phyloP scores from a whole-genome alignment of 805 yeast genomes.

The Zygoascus flipseniorum region DNA sequence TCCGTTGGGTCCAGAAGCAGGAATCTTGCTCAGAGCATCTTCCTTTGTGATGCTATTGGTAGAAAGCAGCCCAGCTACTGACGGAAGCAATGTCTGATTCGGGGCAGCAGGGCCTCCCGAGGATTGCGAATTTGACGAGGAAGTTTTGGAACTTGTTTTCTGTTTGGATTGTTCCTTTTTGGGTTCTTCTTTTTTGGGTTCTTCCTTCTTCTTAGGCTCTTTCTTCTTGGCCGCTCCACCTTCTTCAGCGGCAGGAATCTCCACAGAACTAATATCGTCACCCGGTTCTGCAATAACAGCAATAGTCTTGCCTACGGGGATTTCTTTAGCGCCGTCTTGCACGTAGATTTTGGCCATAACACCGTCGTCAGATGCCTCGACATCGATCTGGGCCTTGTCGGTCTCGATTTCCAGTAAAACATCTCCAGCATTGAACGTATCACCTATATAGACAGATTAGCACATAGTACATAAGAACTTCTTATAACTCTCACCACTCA shows the following conservation, averaged over 20 bases:
- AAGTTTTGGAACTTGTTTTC: not conserved
- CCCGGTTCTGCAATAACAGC: slow-evolving; percentile 83
- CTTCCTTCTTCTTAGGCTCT: slow-evolving; percentile 6
- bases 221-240: slow-evolving; percentile 18
- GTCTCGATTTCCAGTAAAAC: slow-evolving; percentile 95
- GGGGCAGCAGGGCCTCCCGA: slow-evolving; percentile 45
- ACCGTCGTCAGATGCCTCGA: slow-evolving; percentile 94
- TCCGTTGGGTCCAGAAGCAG: slow-evolving; percentile 86
- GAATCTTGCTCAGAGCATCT: slow-evolving; percentile 63
- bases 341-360: slow-evolving; percentile 63
- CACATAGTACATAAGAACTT: not conserved
- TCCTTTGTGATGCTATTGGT: slow-evolving; percentile 53
- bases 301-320: slow-evolving; percentile 83
- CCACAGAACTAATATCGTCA: slow-evolving; percentile 65
- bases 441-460: slow-evolving; percentile 29
- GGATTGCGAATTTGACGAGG: not conserved
- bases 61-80: slow-evolving; percentile 61
- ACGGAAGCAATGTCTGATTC: slow-evolving; percentile 62
- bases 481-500: not conserved
- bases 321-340: slow-evolving; percentile 66
- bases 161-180: slow-evolving; percentile 2
- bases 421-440: slow-evolving; percentile 76
- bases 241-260: slow-evolving; percentile 38
- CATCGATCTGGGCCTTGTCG: slow-evolving; percentile 96
- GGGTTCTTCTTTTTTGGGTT: not conserved